A percentile compares a stretch with the other conserved stretches of the same genome.
phyloP scores from a whole-genome alignment of 176 grass and related monocot species.

The Neostapfia colusana region DNA sequence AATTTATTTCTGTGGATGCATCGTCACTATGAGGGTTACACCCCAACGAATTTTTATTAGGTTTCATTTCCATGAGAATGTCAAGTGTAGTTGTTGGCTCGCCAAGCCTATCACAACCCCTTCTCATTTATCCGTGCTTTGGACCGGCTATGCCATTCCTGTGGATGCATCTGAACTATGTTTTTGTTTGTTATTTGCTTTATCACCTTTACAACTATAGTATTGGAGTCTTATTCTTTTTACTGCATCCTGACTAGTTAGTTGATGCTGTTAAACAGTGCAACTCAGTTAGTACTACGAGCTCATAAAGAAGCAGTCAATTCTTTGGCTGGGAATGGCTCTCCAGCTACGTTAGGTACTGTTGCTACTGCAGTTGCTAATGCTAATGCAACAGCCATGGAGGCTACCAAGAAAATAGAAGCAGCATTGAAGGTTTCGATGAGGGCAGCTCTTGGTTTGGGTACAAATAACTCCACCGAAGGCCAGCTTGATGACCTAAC shows the following conservation, averaged over 20 bases:
- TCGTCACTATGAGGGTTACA: too few relatives aligned
- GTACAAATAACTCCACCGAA: constrained; percentile 56
- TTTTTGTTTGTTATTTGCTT: constrained; percentile 8
- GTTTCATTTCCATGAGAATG: too few relatives aligned
- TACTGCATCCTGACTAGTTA: constrained; percentile 21
- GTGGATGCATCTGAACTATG: not conserved
- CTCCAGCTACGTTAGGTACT: constrained; percentile 66
- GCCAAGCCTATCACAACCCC: too few relatives aligned
- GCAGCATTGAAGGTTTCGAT: constrained; percentile 82
- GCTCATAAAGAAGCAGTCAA: constrained; percentile 96
- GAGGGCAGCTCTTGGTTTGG: constrained; percentile 73
- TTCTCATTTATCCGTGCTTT: too few relatives aligned
- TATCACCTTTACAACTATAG: constrained; percentile 5
- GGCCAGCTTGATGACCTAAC: constrained; percentile 91
- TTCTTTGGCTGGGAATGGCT: constrained; percentile 77
- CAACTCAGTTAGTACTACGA: constrained; percentile 80
- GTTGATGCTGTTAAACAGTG: constrained; percentile 55
- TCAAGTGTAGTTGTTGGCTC: too few relatives aligned
- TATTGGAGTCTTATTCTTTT: constrained; percentile 9
- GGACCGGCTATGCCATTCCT: too few relatives aligned
- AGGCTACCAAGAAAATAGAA: constrained; percentile 90
- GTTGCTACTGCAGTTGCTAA: constrained; percentile 93
- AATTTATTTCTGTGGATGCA: constrained; percentile 11
- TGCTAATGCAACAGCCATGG: constrained; percentile 85
- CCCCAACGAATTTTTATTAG: too few relatives aligned